A percentile compares a stretch with the other conserved stretches of the same genome.
Evolutionary conservation across 441 rosid genomes (phyloP).

Genomic region (Hura crepitans): DNA sequence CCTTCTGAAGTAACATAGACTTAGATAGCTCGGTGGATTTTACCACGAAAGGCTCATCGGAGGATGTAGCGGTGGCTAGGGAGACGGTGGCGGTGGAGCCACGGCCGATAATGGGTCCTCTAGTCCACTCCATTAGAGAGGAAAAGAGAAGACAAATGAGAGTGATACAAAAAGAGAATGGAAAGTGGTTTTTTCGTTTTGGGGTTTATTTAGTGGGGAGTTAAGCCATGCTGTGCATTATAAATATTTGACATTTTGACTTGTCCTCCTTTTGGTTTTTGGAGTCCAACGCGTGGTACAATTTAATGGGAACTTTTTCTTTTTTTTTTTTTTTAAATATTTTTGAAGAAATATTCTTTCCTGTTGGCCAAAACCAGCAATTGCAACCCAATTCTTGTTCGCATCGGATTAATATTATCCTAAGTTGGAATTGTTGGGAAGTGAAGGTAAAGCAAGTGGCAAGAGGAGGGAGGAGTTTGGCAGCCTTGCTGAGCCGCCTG

Average conservation of each 20-base stretch:
- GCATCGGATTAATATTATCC: no score
- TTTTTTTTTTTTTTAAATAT: no score
- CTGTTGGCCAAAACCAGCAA: neutral
- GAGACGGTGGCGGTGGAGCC: constrained; percentile 87
- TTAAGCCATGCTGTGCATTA: neutral
- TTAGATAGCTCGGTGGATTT: constrained; percentile 57
- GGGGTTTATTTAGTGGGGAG: no score
- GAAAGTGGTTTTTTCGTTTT: constrained; percentile 4
- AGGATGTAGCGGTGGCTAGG: constrained; percentile 42
- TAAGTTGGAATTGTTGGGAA: no score
- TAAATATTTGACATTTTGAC: neutral
- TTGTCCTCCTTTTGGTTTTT: neutral
- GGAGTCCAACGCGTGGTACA: no score
- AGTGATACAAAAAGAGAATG: constrained; percentile 15
- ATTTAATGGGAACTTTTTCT: no score
- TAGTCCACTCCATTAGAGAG: constrained; percentile 57
- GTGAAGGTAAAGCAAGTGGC: constrained; percentile 31
- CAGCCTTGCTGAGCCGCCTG: constrained; percentile 32
- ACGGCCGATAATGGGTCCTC: constrained; percentile 81
- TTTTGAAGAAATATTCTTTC: neutral
- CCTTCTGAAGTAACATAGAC: constrained; percentile 54
- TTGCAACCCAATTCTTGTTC: neutral
- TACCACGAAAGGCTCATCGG: constrained; percentile 59
- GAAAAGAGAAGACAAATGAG: constrained; percentile 5
- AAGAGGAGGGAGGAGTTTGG: constrained; percentile 8